Evolutionary conservation across 352 stramenopile genomes (phyloP), one percentile per base, ranked within the genome.

Genomic region (Phytopythium mirpurense): DNA sequence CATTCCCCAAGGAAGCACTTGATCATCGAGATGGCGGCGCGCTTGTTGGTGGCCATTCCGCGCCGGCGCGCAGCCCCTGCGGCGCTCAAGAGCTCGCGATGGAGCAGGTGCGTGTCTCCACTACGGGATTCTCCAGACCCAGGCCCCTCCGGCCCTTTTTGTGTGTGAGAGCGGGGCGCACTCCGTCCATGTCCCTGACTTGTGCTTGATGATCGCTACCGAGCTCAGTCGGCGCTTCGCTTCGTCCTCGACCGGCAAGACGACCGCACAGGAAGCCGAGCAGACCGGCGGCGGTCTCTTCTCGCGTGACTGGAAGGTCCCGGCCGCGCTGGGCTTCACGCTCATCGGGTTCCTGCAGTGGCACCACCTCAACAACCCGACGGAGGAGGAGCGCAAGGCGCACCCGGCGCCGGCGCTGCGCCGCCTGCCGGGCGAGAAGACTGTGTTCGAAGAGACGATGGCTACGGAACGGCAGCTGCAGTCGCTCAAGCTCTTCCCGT

Each of bases 401-500:
- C 69, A 85, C 44, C 74, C 69, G 2, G 80, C 76, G 19, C 60
- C 55, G 15, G 77, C 70, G 18, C 52, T 88, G 29, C 52, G 53
- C 19, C 70, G 79, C 29, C 62, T 90, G 24, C 73, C 77, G 5
- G 70, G 72, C n/a, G 46, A 61, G n/a, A 66, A 68, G 45, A 88
- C 73, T 15, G 59, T 59, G 34, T 82, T 85, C n/a, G 80, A 90
- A 49, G 62, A 79, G 36, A 74, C 67, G 26, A 89, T 90, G 77
- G 76, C 73, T 46, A 88, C 78, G 3, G 61, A 90, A 38, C 61
- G 74, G 9, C 78, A 92, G 62, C 56, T 93, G 52, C 67, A 86
- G 60, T 86, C 76, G 41, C 56, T 95, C 34, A 88, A 91, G 48
- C 52, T 91, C 26, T 65, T 90, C 29, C 81, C 84, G 54, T 93